phyloP scores from a whole-genome alignment of 2,329 filamentous ascomycete genomes.

The Arthrobotrys musiformis region DNA sequence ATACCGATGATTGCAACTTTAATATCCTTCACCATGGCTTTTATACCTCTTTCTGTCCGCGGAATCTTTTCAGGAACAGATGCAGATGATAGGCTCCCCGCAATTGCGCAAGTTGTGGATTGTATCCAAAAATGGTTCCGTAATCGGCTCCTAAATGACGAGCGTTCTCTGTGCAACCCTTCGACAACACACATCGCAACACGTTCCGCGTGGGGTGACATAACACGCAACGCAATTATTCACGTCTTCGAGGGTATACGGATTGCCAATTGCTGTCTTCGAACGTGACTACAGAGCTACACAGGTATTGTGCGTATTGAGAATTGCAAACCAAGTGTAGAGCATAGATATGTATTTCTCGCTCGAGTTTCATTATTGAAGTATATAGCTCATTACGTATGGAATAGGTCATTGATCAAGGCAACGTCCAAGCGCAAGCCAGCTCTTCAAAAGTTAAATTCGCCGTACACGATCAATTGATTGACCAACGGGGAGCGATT shows the following conservation, averaged over 20 bases:
- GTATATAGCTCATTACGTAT: neutral
- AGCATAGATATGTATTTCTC: too few species aligned
- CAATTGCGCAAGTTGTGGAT: constrained; percentile 22
- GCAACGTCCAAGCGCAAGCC: too few species aligned
- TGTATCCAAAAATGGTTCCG: constrained; percentile 33
- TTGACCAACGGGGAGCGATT: neutral
- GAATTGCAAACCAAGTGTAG: too few species aligned
- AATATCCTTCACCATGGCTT: constrained; percentile 48
- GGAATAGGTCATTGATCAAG: neutral
- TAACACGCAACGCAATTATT: constrained; percentile 3
- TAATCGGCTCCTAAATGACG: constrained; percentile 38
- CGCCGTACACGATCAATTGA: neutral
- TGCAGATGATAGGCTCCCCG: neutral
- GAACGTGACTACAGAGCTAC: too few species aligned
- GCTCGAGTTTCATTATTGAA: neutral
- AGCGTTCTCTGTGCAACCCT: constrained; percentile 47
- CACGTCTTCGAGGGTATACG: neutral
- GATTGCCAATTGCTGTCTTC: neutral
- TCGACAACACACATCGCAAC: constrained; percentile 50
- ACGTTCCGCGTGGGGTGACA: constrained; percentile 8
- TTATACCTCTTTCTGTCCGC: constrained; percentile 3
- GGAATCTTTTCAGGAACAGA: neutral
- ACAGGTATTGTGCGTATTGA: too few species aligned
- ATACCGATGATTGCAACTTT: constrained; percentile 55
- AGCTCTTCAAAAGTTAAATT: neutral